Percentiles rank a stretch among this genome's conserved stretches.
Evolutionary conservation across 2,329 filamentous ascomycete species (phyloP).

Genomic region (Didymella keratinophila): DNA sequence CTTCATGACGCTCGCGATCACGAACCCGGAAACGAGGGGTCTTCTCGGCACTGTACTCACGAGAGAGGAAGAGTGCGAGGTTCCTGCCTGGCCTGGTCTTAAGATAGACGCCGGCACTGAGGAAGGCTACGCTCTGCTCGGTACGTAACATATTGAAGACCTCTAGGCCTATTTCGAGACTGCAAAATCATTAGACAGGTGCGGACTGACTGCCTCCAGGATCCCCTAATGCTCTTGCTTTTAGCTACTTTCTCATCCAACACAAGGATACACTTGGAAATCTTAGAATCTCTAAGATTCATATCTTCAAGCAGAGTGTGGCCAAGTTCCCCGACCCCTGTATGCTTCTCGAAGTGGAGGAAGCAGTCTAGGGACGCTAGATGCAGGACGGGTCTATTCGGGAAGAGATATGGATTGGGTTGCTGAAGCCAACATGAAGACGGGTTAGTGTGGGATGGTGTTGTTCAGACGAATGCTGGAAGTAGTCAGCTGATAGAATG

Average conservation of each 20-base stretch:
- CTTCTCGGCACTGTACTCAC: constrained; percentile 6
- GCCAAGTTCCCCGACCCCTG: constrained; percentile 10
- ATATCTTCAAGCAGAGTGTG: constrained; percentile 10
- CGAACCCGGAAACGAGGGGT: constrained; percentile 7
- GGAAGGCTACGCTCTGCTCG: constrained; percentile 9
- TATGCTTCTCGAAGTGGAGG: constrained; percentile 12
- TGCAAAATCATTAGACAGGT: no score
- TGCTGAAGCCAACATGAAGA: neutral
- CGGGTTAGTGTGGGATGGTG: neutral
- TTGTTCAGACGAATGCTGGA: neutral
- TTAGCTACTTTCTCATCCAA: constrained; percentile 17
- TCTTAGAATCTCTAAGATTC: constrained; percentile 13
- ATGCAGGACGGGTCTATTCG: neutral
- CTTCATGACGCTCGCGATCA: constrained; percentile 10
- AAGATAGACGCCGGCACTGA: constrained; percentile 6
- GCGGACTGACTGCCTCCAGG: constrained; percentile 1
- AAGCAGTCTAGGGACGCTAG: constrained; percentile 1
- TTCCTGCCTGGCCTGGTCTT: constrained; percentile 13
- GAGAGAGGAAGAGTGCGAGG: neutral
- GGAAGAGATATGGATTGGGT: neutral
- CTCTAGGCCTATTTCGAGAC: no score
- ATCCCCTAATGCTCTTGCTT: constrained; percentile 16
- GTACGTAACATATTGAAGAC: neutral
- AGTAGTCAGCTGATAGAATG: neutral
- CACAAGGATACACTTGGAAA: constrained; percentile 18